These are phyloP conservation scores for Trichoderma sp. DNA, from an alignment of 2,329 filamentous ascomycete species.

Conservation along the genomic window DNA sequence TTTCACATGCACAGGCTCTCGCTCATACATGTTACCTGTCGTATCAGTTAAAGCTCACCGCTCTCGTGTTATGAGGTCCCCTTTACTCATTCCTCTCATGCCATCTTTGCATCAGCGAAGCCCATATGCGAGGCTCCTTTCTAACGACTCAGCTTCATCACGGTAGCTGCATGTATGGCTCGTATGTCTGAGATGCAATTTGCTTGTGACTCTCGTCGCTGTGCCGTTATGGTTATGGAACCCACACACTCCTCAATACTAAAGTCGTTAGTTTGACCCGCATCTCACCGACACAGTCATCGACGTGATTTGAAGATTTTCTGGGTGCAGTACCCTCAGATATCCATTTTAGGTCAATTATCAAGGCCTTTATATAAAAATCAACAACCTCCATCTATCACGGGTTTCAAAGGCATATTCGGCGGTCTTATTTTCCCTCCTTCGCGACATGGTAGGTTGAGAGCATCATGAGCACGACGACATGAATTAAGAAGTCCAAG, in stretches of 20 bases:
- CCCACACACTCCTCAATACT: neutral
- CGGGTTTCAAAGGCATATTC: neutral
- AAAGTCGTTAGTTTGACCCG: neutral
- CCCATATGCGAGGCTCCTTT: neutral
- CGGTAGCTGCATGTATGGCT: too few species aligned
- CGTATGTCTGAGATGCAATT: neutral
- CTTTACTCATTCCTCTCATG: neutral
- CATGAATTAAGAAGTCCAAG: neutral
- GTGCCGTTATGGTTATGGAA: neutral
- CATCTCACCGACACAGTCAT: neutral
- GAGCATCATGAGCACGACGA: neutral
- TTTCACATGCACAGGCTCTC: neutral
- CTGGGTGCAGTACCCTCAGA: slow-evolving; percentile 1
- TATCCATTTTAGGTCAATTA: neutral
- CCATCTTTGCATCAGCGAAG: neutral
- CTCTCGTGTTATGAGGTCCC: neutral
- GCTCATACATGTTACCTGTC: neutral
- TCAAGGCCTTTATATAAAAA: neutral
- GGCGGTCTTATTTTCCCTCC: too few species aligned
- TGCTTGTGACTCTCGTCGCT: neutral
- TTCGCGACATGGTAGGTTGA: neutral
- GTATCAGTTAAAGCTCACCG: neutral
- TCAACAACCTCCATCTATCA: neutral
- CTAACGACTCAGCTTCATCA: neutral
- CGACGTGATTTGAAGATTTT: neutral